Evolutionary conservation across 1,284 basidiomycete genomes (phyloP), one percentile per base, ranked within the genome.

Genomic region (Ganoderma lucidum): DNA sequence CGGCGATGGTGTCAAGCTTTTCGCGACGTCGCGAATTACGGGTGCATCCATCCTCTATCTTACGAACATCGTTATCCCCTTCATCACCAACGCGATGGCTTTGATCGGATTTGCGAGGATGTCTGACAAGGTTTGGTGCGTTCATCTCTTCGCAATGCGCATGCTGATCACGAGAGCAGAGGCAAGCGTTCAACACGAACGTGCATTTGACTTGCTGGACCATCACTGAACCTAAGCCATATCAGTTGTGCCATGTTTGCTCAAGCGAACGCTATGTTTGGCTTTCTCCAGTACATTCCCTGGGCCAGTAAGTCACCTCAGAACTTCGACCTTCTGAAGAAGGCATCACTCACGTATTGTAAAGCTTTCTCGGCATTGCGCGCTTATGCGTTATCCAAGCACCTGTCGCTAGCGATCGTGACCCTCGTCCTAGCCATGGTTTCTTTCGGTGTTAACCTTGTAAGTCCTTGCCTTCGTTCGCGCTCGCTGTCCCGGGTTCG

Each of bases 221-320:
- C 32, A 19, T 37, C 15, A 30, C 45, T 51, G 14, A 23, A 41
- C 19, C 28, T 3, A 32, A 19, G 32, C 30, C 10, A 14, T 17
- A 32, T 9, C n/a, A 67, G 66, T 28, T 67, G 66, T 28, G 32
- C 61, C 2, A 23, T 23, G 17, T 42, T 45, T 23, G 32, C 42
- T 30, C 55, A 44, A 10, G 30, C 55, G 5, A 42, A 63, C 19
- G 61, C 60, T 9, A 53, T 51, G 3, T 23, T 67, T 19, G 51
- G 51, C 15, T 63, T 63, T 23, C 53, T 63, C 6, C 62, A 67
- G 23, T 67, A 63, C 32, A 55, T 67, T 41, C 62, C 62, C 39
- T 67, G 66, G 66, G 66, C 66, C 12, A 53, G 66, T 63, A 41
- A 39, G 61, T 51, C 17, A 14, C 6, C n/a, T 30, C 23, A 10